These are phyloP conservation scores for Calcarisporium arbuscula DNA, from an alignment of 2,329 filamentous ascomycete species.

Conservation along the genomic window DNA sequence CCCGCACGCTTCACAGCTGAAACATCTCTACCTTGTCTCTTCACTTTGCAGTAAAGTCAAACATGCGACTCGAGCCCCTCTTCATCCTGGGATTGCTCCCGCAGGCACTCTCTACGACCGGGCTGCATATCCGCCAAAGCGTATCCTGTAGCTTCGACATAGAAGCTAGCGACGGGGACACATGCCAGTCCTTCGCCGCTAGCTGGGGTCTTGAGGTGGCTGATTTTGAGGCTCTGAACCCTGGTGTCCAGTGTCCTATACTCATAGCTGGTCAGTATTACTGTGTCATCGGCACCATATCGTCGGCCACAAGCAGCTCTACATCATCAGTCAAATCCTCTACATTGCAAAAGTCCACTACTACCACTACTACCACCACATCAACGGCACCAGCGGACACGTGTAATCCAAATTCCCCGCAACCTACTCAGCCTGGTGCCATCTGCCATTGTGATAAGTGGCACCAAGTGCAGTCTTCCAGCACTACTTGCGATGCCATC, in stretches of 20 bases:
- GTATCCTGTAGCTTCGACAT: slow-evolving; percentile 12
- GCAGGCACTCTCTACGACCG: no score
- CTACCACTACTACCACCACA: not conserved
- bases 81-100: no score
- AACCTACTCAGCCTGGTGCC: not conserved
- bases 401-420: not conserved
- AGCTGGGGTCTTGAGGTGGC: slow-evolving; percentile 16
- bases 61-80: no score
- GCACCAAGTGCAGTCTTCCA: not conserved
- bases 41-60: no score
- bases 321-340: not conserved
- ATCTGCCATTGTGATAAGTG: not conserved
- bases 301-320: not conserved
- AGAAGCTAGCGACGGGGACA: slow-evolving; percentile 15
- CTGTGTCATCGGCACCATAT: slow-evolving; percentile 14
- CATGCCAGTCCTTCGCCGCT: slow-evolving; percentile 18
- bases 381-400: not conserved
- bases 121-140: slow-evolving; percentile 5
- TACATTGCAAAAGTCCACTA: no score
- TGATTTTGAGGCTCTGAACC: slow-evolving; percentile 16
- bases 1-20: no score
- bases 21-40: no score
- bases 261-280: slow-evolving; percentile 12
- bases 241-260: slow-evolving; percentile 16
- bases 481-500: not conserved